Conservation (phyloP, 805 yeast species). For the Barnettozyma californica region DNA sequence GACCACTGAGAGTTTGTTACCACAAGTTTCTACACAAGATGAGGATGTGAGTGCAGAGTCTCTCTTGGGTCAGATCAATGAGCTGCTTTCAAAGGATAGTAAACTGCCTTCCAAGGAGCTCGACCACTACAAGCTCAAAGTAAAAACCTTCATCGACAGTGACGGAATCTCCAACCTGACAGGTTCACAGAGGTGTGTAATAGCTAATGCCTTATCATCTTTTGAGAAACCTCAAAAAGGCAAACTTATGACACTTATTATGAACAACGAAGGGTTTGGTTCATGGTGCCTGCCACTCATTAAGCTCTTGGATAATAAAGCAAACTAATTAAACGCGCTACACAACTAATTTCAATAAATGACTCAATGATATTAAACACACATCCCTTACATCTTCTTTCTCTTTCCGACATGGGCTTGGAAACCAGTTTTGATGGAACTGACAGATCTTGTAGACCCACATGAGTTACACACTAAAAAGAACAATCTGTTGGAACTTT, state of each 20-base stretch:
- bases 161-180: constrained; percentile 24
- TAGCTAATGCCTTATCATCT: constrained; percentile 21
- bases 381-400: constrained; percentile 43
- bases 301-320: constrained; percentile 41
- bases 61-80: neutral
- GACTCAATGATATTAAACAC: constrained; percentile 1
- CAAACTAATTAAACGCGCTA: neutral
- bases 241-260: constrained; percentile 45
- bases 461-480: constrained; percentile 97
- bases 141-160: constrained; percentile 25
- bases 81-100: neutral
- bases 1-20: neutral
- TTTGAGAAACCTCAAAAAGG: constrained; percentile 28
- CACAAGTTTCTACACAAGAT: neutral
- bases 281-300: constrained; percentile 67
- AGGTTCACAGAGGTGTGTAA: constrained; percentile 17
- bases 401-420: constrained; percentile 95
- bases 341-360: neutral
- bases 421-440: constrained; percentile 98
- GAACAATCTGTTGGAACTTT: constrained; percentile 91
- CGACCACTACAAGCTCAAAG: constrained; percentile 37
- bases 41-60: neutral
- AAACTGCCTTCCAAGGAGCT: constrained; percentile 38
- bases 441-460: constrained; percentile 95
- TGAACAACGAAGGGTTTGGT: constrained; percentile 49